Conservation (phyloP, 2,329 filamentous ascomycete species). For the Byssoonygena ceratinophila region DNA sequence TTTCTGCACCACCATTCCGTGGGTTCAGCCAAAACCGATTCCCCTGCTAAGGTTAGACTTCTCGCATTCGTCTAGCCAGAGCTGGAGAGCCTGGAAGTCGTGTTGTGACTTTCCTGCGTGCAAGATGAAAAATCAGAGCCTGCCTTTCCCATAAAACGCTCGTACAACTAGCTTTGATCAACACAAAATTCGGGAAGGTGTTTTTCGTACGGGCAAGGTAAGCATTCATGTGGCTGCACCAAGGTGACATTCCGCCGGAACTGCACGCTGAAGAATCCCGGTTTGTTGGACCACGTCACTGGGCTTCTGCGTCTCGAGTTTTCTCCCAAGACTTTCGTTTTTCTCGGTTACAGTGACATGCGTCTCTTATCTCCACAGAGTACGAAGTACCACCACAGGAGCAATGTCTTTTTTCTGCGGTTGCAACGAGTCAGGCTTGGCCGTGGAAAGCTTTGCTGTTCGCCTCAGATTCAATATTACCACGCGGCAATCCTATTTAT, state of each 20-base stretch:
- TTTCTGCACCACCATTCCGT: neutral
- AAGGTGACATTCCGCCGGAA: slow-evolving; percentile 5
- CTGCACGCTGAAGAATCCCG: slow-evolving; percentile 3
- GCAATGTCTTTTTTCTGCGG: neutral
- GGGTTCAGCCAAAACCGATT: neutral
- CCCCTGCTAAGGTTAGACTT: neutral
- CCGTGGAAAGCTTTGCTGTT: neutral
- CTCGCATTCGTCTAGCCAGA: neutral
- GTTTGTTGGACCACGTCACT: slow-evolving; percentile 9
- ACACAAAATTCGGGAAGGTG: neutral
- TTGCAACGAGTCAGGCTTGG: neutral
- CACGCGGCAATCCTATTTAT: neutral
- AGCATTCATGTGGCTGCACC: slow-evolving; percentile 8
- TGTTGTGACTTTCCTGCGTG: neutral
- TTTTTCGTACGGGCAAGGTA: neutral
- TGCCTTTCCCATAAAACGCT: too few relatives aligned
- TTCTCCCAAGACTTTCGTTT: neutral
- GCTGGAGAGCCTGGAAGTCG: neutral
- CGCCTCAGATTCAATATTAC: neutral
- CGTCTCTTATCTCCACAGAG: slow-evolving; percentile 4
- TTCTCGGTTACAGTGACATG: neutral
- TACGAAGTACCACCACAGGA: slow-evolving; percentile 3
- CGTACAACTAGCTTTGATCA: neutral
- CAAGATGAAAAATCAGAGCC: neutral
- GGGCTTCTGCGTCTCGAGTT: slow-evolving; percentile 2